Evolutionary conservation across 495 filamentous ascomycete genomes (phyloP), one percentile per base, ranked within the genome.

Genomic region (Daldinia loculata): DNA sequence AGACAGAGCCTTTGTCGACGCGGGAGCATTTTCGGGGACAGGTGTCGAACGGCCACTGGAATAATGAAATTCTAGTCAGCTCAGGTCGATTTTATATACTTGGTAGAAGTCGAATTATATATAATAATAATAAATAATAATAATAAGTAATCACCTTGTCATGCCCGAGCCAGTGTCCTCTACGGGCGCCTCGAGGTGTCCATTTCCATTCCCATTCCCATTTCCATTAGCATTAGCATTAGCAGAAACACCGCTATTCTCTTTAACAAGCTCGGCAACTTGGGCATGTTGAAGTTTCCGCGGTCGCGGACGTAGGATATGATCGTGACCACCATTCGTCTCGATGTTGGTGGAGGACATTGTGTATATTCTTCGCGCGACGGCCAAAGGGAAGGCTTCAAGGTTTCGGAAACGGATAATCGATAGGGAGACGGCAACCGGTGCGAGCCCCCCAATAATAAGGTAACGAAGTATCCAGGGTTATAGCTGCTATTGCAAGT

Each of bases 31-130:
- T 75, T 89, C 85, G 53, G 96, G 90, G 39, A 98, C 79, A 11
- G 95, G 95, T 32, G 95, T 98, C n/a, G 93, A 93, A 56, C 87
- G 88, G 69, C 93, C 94, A 81, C 94, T 98, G 68, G 38, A 57
- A 6, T 53, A 67, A 55, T 32, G 48, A 17, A 34, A 68, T 38
- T 22, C 56, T 17, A 30, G 26, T 53, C 26, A 52, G 50, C 4
- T 29, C 0, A 52, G 12, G 1, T 29, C 7, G 19, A 50, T 19
- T 50, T 22, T 50, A 6, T n/a, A 39, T 39, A 39, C 14, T 19
- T 19, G 1, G 41, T 7, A 17, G 0, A 43, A 43, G 5, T 43
- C 4, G 41, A 43, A 7, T 43, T 19, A 45, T 43, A 41, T 15
- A 5, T 26, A 1, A 26, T 30, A 30, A 7, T 4, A 30, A 30